Evolutionary conservation across 2,329 filamentous ascomycete genomes (phyloP), one percentile per base, ranked within the genome.

Genomic region (Claviceps africana): DNA sequence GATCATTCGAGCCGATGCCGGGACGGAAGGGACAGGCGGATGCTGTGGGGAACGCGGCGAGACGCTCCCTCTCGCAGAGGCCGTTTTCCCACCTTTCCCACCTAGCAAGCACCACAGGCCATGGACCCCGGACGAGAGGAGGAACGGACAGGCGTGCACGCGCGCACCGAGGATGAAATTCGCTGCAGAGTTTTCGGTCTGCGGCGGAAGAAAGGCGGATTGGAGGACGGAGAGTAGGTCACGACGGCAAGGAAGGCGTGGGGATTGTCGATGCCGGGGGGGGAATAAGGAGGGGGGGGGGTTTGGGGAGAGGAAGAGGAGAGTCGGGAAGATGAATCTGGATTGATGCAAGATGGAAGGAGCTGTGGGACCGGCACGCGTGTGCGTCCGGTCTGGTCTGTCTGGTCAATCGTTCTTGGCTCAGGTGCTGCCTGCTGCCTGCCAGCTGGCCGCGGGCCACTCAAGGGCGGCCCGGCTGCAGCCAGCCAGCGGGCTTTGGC

Each of bases 101-200:
- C 62, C 72, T 79, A 80, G 65, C 72, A 71, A 68, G 73, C 73
- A 69, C 73, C 68, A 66, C 72, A 70, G 74, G 72, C 73, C 78
- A 81, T 81, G 76, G 74, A 72, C 74, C 63, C 66, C 53, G 55
- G 56, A 57, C 54, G 54, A 52, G n/a, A 54, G 55, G 55, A 44
- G 50, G 49, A 49, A 54, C 47, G 55, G 37, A 51, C 51, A 51
- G 53, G 56, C 47, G 48, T 49, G 52, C 51, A 50, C 56, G 52
- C 51, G 53, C 33, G 53, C 21, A 13, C 11, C n/a, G 33, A 21
- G 46, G 35, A 39, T 30, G 22, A 8, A 3, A 7, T 39, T 39
- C n/a, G 45, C 5, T 19, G 28, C 28, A 17, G 13, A 21, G 45
- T 8, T n/a, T 33, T 30, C 25, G 45, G 13, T 15, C 33, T 35